Base-by-base conservation (phyloP, 305 asterid species). In the Fraxinus nigra region DNA sequence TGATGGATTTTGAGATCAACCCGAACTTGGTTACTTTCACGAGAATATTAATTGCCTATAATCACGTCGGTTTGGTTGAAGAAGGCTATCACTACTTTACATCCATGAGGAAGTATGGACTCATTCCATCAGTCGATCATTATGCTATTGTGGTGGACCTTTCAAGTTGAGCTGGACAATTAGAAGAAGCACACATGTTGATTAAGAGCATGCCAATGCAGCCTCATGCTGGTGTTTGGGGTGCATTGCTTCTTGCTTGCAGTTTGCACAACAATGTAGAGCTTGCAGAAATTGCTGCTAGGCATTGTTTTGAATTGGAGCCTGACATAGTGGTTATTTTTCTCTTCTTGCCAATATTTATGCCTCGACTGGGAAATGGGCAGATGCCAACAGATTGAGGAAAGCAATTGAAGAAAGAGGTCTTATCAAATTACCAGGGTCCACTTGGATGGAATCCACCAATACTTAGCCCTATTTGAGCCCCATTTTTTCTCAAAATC, bases 141-240 rank as follows among this genome's bases (percentile, higher is more conserved):
- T 93, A 92, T 76, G 90, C 95, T 6, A 90, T 95, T 5, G 89
- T 92, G 89, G 97, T 94, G 10, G 97, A 92, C 82, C 94, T 95
- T 78, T 80, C 94, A 82, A 95, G 98, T 18, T 86, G 90, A 88
- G 94, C 93, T 24, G 97, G 98, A 34, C 82, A 90, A 78, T 80
- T 95, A 72, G 90, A 90, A 38, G 97, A 91, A 78, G 99, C 97
- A 1, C 87, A 91, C 16, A 85, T 81, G 85, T 77, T 95, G 89
- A 93, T 94, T 67, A 91, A 89, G 85, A 81, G 82, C 85, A 95
- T 95, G 97, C 89, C 90, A 5, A 85, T 80, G 85, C 75, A 72
- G 89, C 92, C 98, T 76, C 95, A 94, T 86, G 93, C 93, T 59
- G 97, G 96, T 11, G 97, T 93, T 11, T 94, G 98, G 99, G 98